These are phyloP conservation scores for Russula vinacea DNA, from an alignment of 768 basidiomycete species.

Conservation along the genomic window DNA sequence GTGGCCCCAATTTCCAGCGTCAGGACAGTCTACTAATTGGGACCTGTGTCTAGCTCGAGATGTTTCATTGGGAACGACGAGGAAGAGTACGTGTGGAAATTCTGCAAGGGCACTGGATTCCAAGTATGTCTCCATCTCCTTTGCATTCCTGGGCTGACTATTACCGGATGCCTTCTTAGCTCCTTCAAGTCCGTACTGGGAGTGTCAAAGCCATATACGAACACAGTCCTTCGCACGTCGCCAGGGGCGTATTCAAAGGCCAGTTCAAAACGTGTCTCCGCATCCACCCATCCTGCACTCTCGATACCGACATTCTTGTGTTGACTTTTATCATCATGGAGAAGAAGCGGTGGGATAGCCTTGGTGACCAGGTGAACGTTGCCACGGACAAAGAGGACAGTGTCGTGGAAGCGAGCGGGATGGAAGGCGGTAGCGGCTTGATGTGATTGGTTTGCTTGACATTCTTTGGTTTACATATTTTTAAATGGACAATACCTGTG, in stretches of 20 bases:
- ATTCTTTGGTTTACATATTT: not conserved
- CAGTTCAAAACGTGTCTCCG: conserved; percentile 47
- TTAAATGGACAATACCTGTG: not conserved
- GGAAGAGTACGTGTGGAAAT: conserved; percentile 30
- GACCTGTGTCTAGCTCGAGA: conserved; percentile 18
- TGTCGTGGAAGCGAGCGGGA: conserved; percentile 29
- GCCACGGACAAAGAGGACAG: conserved; percentile 29
- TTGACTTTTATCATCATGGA: conserved; percentile 56
- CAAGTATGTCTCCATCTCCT: conserved; percentile 20
- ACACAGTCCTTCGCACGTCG: conserved; percentile 32
- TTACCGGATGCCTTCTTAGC: conserved; percentile 8
- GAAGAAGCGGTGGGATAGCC: conserved; percentile 47
- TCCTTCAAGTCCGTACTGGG: conserved; percentile 27
- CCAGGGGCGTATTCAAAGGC: conserved; percentile 48
- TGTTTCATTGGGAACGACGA: conserved; percentile 30
- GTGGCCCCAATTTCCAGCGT: not conserved
- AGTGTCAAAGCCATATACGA: conserved; percentile 26
- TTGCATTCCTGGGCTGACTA: conserved; percentile 5
- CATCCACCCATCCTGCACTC: conserved; percentile 43
- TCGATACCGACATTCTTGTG: conserved; percentile 53
- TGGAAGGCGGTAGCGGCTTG: conserved; percentile 32
- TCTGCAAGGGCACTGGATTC: conserved; percentile 22
- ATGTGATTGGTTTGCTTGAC: conserved; percentile 11
- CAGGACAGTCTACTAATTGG: not conserved
- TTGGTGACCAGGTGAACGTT: conserved; percentile 30